Evolutionary conservation across 768 basidiomycete species (phyloP), one percentile per base, ranked within the genome.

Genomic region (Amanita brunnescens): DNA sequence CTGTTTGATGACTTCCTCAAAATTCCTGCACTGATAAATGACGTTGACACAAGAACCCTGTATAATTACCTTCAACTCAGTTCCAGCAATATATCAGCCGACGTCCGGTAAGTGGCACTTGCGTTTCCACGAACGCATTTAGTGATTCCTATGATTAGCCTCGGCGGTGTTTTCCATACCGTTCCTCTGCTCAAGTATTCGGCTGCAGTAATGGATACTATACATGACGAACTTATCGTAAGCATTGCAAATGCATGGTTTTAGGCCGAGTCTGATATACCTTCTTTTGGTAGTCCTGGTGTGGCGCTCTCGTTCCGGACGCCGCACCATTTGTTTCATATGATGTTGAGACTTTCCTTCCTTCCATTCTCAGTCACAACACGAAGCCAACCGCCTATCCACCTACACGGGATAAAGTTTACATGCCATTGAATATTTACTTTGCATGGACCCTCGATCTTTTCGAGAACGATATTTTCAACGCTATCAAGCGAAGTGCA

Each of bases 1-100:
- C 67, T 76, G 26, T 77, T 77, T 53, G 74, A 77, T 44, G 70
- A 70, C 13, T 74, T 75, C 60, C 47, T 76, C 13, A 64, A 64
- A 6, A 72, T 77, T 30, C 71, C 72, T 0, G 49, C 57, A 13
- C 29, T 68, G 21, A 54, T 54, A 6, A 56, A 59, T 39, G 66
- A 71, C 47, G 57, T 74, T 2, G 49, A 47, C 13, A 72, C 71
- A 0, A 61, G 69, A 9, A 61, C 61, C 0, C 74, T 69, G 51
- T 14, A 61, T 2, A 60, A 63, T 5, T 57, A 76, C 2, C 67
- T 76, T 0, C 49, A 59, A 45, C 47, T 61, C 5, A 55, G 67
- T 2, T 63, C 67, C 13, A 51, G 63, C 2, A 65, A 68, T 43
- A 58, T 54, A 1, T 67, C 69, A 0, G 53, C 49, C 13, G 53